Evolutionary conservation across 768 basidiomycete species (phyloP).

Genomic region (Xanthoconium purpureum): DNA sequence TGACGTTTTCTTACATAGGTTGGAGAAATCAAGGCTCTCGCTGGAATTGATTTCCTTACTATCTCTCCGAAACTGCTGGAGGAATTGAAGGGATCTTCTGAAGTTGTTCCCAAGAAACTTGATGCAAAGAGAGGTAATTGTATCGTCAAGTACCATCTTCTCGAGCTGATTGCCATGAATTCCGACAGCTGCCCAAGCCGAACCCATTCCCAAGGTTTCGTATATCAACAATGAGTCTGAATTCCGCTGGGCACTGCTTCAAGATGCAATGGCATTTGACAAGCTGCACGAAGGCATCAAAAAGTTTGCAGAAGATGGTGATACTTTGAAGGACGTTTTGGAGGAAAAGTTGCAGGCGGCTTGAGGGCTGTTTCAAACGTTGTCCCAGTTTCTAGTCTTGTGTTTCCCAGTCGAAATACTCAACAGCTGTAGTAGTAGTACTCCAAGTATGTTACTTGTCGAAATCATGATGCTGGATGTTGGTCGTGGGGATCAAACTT

Average conservation of each 20-base stretch:
- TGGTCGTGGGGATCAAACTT: no score
- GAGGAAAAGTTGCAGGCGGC: slow-evolving; percentile 16
- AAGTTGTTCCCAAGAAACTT: not conserved
- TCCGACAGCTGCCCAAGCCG: slow-evolving; percentile 38
- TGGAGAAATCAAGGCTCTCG: slow-evolving; percentile 90
- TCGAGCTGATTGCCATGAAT: not conserved
- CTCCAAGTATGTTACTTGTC: no score
- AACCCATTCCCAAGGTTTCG: slow-evolving; percentile 72
- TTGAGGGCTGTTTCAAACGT: slow-evolving; percentile 24
- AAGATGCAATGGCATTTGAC: slow-evolving; percentile 81
- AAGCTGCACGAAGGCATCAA: slow-evolving; percentile 61
- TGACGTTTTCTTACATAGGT: slow-evolving; percentile 38
- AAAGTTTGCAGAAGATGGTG: slow-evolving; percentile 94
- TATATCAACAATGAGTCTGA: slow-evolving; percentile 88
- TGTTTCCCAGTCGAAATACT: no score
- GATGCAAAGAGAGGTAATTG: slow-evolving; percentile 53
- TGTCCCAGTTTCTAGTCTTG: no score
- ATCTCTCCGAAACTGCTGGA: slow-evolving; percentile 55
- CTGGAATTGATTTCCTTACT: slow-evolving; percentile 53
- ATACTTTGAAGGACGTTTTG: slow-evolving; percentile 77
- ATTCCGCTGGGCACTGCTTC: slow-evolving; percentile 88
- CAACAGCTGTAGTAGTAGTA: no score
- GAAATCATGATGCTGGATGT: no score
- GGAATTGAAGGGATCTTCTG: slow-evolving; percentile 48
- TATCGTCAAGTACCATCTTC: not conserved